These are phyloP conservation scores for Boletus reticulatus DNA, from an alignment of 768 basidiomycete genomes.

Conservation along the genomic window DNA sequence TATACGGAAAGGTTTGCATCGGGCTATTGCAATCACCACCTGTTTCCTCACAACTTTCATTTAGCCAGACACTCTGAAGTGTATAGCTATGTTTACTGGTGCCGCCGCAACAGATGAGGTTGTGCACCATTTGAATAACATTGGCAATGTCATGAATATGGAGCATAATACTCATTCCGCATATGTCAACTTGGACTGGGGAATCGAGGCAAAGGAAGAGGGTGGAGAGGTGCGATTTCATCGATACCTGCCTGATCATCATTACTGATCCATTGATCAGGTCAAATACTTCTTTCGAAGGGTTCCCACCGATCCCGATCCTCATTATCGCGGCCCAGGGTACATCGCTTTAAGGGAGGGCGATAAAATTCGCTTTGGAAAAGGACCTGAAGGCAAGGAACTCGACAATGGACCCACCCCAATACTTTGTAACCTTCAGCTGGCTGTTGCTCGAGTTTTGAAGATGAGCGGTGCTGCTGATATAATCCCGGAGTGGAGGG, in stretches of 20 bases:
- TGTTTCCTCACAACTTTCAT: background rate
- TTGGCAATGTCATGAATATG: constrained; percentile 4
- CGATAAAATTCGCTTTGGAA: constrained; percentile 2
- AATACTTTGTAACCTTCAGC: background rate
- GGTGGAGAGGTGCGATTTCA: background rate
- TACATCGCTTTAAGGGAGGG: background rate
- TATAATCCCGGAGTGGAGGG: constrained; percentile 1
- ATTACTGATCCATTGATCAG: background rate
- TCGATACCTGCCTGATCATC: background rate
- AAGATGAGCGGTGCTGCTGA: constrained; percentile 11
- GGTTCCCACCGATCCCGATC: background rate
- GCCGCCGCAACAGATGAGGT: background rate
- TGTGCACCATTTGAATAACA: background rate
- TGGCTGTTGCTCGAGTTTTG: constrained; percentile 4
- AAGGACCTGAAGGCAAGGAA: background rate
- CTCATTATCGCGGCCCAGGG: too few species aligned
- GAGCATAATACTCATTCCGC: background rate
- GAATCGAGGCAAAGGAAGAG: constrained; percentile 5
- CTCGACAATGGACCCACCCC: background rate
- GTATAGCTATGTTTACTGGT: constrained; percentile 4
- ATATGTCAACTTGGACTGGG: background rate
- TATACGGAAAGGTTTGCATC: background rate
- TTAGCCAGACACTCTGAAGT: background rate
- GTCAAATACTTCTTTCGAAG: background rate
- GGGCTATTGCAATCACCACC: background rate